Conservation (phyloP, 2,329 filamentous ascomycete species). For the Dactylellina drechsleri region DNA sequence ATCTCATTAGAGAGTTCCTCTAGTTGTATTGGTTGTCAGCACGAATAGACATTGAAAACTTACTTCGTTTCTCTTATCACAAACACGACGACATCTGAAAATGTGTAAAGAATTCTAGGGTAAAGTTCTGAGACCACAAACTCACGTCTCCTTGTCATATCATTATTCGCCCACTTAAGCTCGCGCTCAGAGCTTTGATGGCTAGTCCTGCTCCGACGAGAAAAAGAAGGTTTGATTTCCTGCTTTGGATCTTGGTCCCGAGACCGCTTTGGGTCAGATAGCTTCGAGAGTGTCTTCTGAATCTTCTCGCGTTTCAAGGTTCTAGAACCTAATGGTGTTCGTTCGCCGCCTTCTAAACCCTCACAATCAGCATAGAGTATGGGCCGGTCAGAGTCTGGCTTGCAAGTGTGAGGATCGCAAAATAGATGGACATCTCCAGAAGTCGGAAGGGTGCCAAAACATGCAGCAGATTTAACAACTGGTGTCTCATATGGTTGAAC, state of each 20-base stretch:
- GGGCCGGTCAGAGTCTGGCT: conserved; percentile 33
- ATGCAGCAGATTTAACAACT: conserved; percentile 52
- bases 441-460: conserved; percentile 48
- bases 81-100: conserved; percentile 65
- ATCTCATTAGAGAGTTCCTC: not conserved
- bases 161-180: conserved; percentile 60
- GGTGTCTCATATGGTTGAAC: conserved; percentile 39
- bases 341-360: conserved; percentile 56
- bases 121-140: conserved; percentile 63
- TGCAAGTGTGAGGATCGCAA: conserved; percentile 55
- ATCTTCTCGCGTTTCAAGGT: conserved; percentile 19
- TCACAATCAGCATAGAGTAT: conserved; percentile 57
- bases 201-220: not conserved
- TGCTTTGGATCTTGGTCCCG: not conserved
- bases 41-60: conserved; percentile 23
- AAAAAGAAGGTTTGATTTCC: conserved; percentile 23
- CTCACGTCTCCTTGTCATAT: conserved; percentile 61
- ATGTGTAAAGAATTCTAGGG: conserved; percentile 65
- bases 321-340: conserved; percentile 43
- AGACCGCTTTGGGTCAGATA: not conserved
- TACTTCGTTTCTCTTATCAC: conserved; percentile 63
- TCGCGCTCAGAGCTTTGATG: conserved; percentile 29
- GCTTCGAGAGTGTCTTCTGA: conserved; percentile 14
- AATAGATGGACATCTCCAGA: conserved; percentile 57
- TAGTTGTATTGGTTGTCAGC: not conserved